Percentiles rank a stretch among this genome's conserved stretches.
These are phyloP conservation scores for Aureobasidium sp. DNA, from an alignment of 2,329 filamentous ascomycete species.

Conservation along the genomic window DNA sequence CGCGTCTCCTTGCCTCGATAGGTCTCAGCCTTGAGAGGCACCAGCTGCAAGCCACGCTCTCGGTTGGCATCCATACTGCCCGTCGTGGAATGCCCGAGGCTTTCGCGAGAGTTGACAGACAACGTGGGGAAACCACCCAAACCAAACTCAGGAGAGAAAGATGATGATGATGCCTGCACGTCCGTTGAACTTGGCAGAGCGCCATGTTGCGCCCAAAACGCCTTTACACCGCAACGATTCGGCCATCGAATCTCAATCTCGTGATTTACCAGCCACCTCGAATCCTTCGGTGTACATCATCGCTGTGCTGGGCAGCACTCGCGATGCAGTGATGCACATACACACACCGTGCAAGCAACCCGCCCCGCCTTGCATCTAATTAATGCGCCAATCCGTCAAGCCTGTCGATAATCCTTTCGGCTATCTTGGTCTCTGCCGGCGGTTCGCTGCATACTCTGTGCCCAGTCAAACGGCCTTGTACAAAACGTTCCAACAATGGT, in stretches of 20 bases:
- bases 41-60: not conserved
- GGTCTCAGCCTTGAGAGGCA: not conserved
- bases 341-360: not conserved
- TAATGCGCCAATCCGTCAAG: conserved; percentile 4
- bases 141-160: conserved; percentile 2
- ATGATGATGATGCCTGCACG: not conserved
- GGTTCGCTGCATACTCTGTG: not conserved
- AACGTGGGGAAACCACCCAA: not conserved
- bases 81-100: not conserved
- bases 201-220: conserved; percentile 4
- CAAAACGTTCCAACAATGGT: not conserved
- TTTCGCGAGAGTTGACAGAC: not conserved
- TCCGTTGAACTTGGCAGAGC: not conserved
- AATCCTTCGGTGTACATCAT: conserved; percentile 3
- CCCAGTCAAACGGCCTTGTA: conserved; percentile 2
- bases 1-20: not conserved
- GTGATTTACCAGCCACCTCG: not conserved
- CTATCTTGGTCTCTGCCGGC: conserved; percentile 4
- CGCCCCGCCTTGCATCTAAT: not conserved
- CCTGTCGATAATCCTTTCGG: not conserved
- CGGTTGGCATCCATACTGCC: not conserved
- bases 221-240: conserved; percentile 3
- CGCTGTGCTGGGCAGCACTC: not conserved
- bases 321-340: not conserved
- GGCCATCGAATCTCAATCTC: not conserved